phyloP scores from a whole-genome alignment of 345 rosid genomes.

The Crucihimalaya himalaica region DNA sequence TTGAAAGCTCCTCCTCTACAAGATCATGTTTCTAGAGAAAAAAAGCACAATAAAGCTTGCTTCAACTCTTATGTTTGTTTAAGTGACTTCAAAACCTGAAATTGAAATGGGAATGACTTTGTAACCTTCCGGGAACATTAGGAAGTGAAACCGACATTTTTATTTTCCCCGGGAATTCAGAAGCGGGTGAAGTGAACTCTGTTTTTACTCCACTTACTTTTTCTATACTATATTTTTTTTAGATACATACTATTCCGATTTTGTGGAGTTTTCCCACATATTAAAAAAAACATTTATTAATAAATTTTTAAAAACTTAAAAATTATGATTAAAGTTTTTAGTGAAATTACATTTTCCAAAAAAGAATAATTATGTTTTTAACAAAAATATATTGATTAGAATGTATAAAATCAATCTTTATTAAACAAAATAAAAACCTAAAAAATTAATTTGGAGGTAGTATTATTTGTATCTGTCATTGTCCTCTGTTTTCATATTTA shows the following conservation, averaged over 20 bases:
- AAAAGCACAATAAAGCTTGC: constrained; percentile 11
- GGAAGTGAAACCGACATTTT: constrained; percentile 36
- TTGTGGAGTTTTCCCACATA: no score
- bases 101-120: constrained; percentile 27
- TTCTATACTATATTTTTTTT: background rate
- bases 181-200: background rate
- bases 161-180: constrained; percentile 22
- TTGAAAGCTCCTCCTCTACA: constrained; percentile 2
- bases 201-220: constrained; percentile 20
- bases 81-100: constrained; percentile 31
- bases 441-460: no score
- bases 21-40: constrained; percentile 22
- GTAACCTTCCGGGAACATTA: constrained; percentile 38
- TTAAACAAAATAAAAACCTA: no score
- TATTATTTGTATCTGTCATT: no score
- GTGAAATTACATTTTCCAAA: no score
- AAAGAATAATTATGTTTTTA: no score
- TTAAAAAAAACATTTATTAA: no score
- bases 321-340: no score
- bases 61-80: constrained; percentile 12
- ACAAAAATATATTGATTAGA: no score
- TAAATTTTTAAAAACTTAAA: no score
- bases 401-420: no score
- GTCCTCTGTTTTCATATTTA: constrained; percentile 37
- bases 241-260: no score